Conservation (phyloP, 2,329 filamentous ascomycete genomes). For the Alternaria gansuensis region DNA sequence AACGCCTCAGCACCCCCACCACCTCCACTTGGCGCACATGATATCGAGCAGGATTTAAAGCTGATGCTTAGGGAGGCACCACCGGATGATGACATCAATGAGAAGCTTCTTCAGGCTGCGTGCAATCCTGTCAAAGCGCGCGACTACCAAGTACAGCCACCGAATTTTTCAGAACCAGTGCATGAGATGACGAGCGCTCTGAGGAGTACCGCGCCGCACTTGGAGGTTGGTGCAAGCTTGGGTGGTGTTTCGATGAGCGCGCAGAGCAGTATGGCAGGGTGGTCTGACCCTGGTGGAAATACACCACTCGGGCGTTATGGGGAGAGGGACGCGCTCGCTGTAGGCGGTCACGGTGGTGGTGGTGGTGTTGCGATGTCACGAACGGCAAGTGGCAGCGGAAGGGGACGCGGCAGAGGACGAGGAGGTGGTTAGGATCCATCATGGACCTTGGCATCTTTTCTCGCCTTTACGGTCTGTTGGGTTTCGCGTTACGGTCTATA, state of each 20-base stretch:
- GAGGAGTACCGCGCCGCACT: slow-evolving; percentile 42
- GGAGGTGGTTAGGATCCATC: slow-evolving; percentile 18
- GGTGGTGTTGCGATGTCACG: slow-evolving; percentile 50
- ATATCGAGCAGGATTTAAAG: slow-evolving; percentile 60
- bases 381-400: slow-evolving; percentile 51
- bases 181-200: slow-evolving; percentile 48
- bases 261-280: slow-evolving; percentile 51
- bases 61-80: slow-evolving; percentile 56
- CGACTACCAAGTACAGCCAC: slow-evolving; percentile 49
- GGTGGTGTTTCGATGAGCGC: slow-evolving; percentile 54
- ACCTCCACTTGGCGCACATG: slow-evolving; percentile 53
- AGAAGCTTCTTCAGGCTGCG: slow-evolving; percentile 50
- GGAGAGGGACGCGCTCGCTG: slow-evolving; percentile 32
- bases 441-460: background rate
- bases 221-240: slow-evolving; percentile 42
- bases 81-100: slow-evolving; percentile 52
- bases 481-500: slow-evolving; percentile 22
- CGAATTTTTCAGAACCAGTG: slow-evolving; percentile 42
- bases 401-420: slow-evolving; percentile 43
- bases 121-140: slow-evolving; percentile 46
- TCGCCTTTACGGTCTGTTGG: background rate
- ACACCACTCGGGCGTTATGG: slow-evolving; percentile 49
- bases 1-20: slow-evolving; percentile 61
- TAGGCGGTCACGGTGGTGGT: slow-evolving; percentile 38
- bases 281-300: slow-evolving; percentile 49